Base-by-base conservation (phyloP, 2,329 filamentous ascomycete species). In the Lasiodiplodia hormozganensis region DNA sequence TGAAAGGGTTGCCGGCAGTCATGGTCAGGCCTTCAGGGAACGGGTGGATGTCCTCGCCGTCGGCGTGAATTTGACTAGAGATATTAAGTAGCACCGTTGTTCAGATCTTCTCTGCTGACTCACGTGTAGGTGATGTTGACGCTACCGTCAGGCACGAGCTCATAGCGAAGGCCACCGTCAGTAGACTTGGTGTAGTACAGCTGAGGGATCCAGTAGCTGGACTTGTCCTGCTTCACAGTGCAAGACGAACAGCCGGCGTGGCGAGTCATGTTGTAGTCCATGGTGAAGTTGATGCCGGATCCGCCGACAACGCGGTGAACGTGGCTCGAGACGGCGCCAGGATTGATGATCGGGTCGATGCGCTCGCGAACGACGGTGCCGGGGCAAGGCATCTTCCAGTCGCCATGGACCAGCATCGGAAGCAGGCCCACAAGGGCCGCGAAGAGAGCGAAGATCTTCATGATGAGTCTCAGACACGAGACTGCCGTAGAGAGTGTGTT, bases 1-100 rank as follows among this genome's bases (percentile, higher is more conserved):
- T 82, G 75, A 77, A 83, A 14, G 87, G 80, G 74, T 92, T 82
- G 62, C 92, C 92, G 70, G 85, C 87, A 68, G 94, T 74, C 83
- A 95, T 93, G 75, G 89, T 87, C 72, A 95, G 85, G 21, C 89
- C 90, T 10, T 85, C 76, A 12, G 92, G 92, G 82, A 93, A 94
- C 16, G 91, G 84, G 72, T 86, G 84, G 75, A 93, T 85, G 25
- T 89, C 83, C 73, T 93, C 89, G 0, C 10, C 18, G 72, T 88
- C 87, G 52, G 82, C 16, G 38, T n/a, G 47, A 47, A 38, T n/a
- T 38, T 64, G 60, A 40, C 60, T 64, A 34, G n/a, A 18, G 40
- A 52, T 25, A 21, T 8, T 64, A n/a, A 64, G 47, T 64, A 23
- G 58, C 16, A 36, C 21, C 23, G 71, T 84, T 80, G 49, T 78